Percentiles rank a stretch among this genome's conserved stretches.
These are phyloP conservation scores for Tilletiaria anomala DNA, from an alignment of 1,284 basidiomycete genomes.

Conservation along the genomic window DNA sequence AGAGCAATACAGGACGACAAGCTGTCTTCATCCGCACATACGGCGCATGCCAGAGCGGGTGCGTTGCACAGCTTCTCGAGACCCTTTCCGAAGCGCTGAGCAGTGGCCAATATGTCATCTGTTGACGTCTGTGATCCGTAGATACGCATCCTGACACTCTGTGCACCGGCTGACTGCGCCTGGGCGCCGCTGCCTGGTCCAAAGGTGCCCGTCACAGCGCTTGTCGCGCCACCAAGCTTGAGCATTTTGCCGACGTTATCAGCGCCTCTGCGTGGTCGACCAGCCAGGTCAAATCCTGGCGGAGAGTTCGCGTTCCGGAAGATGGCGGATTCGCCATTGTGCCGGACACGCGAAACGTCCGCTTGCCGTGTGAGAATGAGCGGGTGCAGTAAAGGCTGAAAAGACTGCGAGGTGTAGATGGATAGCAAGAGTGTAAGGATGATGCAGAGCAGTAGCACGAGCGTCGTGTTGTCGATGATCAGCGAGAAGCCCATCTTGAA, in stretches of 20 bases:
- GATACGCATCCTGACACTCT: too few relatives aligned
- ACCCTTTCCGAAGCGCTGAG: not conserved
- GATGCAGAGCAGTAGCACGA: conserved; percentile 18
- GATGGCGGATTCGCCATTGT: conserved; percentile 25
- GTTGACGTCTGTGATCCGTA: not conserved
- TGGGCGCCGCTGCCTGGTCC: not conserved
- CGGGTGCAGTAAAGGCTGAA: conserved; percentile 33
- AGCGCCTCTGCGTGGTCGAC: conserved; percentile 16
- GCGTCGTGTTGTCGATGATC: conserved; percentile 28
- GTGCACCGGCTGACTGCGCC: not conserved
- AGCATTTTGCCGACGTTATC: conserved; percentile 12
- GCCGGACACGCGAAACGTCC: conserved; percentile 26
- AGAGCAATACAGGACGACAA: too few relatives aligned
- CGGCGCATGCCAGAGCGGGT: too few relatives aligned
- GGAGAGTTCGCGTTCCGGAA: conserved; percentile 37
- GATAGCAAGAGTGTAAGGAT: conserved; percentile 14
- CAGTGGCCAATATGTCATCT: not conserved
- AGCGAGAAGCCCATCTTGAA: conserved; percentile 25
- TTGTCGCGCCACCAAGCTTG: conserved; percentile 5
- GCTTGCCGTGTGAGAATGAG: conserved; percentile 33
- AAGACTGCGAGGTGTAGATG: conserved; percentile 17
- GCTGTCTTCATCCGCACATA: too few relatives aligned
- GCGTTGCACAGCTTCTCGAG: not conserved
- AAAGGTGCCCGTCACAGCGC: not conserved
- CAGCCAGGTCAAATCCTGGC: conserved; percentile 29